Evolutionary conservation across 2,329 filamentous ascomycete species (phyloP).

Genomic region (Pseudogymnoascus sp.): DNA sequence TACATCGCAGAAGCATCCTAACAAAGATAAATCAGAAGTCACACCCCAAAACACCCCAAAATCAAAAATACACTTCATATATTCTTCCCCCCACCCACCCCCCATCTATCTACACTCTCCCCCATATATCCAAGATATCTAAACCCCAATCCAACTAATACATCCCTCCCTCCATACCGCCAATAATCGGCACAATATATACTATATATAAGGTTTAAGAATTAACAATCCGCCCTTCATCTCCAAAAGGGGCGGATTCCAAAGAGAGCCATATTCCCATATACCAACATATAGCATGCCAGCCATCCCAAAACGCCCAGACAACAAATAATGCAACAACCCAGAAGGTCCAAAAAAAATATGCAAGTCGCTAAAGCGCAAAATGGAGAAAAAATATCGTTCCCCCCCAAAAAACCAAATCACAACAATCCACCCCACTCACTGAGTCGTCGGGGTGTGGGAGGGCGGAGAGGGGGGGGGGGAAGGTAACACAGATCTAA

Average conservation of each 20-base stretch:
- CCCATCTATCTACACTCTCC: background rate
- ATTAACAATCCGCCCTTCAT: background rate
- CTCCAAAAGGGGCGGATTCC: background rate
- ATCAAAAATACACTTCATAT: background rate
- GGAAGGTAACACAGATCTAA: background rate
- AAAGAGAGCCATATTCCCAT: background rate
- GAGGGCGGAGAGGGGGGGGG: no score
- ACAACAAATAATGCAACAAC: background rate
- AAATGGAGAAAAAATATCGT: background rate
- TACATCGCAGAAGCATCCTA: no score
- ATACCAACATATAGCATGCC: background rate
- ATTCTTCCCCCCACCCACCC: background rate
- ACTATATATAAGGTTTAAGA: conserved; percentile 1
- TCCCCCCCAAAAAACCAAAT: background rate
- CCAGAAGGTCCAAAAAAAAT: background rate
- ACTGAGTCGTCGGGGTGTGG: no score
- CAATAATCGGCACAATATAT: background rate
- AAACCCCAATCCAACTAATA: background rate
- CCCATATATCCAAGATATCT: background rate
- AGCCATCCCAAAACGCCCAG: background rate
- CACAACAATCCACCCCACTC: no score
- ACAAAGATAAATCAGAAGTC: background rate
- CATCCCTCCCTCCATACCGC: background rate
- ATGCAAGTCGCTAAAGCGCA: background rate
- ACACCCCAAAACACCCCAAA: background rate